phyloP scores from a whole-genome alignment of 768 basidiomycete species.

The Boletus rubroflammeus region DNA sequence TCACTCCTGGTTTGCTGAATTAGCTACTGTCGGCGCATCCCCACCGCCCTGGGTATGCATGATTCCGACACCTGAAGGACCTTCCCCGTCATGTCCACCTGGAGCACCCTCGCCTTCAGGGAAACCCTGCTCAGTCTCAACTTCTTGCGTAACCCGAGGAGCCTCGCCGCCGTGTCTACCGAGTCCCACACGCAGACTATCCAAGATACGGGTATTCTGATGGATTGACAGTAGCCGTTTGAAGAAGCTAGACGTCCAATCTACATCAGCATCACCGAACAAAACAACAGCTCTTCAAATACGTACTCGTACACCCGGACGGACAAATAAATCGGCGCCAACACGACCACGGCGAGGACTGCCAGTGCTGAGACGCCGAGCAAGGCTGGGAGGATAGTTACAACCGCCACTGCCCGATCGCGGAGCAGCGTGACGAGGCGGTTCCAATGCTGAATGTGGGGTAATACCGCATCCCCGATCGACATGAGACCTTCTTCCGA shows the following conservation, averaged over 20 bases:
- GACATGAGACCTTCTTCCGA: slow-evolving; percentile 17
- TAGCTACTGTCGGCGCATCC: background rate
- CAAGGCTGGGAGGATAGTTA: slow-evolving; percentile 11
- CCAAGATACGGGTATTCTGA: slow-evolving; percentile 5
- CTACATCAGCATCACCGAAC: background rate
- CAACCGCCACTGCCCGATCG: background rate
- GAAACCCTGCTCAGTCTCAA: background rate
- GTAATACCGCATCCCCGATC: slow-evolving; percentile 15
- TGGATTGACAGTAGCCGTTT: background rate
- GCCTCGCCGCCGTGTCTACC: background rate
- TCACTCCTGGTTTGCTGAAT: background rate
- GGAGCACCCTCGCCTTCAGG: background rate
- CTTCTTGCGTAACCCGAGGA: too few species aligned
- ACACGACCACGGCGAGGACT: slow-evolving; percentile 5
- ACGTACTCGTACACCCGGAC: slow-evolving; percentile 10
- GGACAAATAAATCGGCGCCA: slow-evolving; percentile 10
- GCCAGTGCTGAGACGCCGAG: slow-evolving; percentile 21
- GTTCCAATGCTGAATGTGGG: slow-evolving; percentile 20
- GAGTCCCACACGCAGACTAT: background rate
- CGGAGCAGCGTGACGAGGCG: slow-evolving; percentile 9
- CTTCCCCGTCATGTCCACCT: background rate
- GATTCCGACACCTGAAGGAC: background rate
- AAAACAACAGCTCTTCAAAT: background rate
- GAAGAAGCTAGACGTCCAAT: background rate
- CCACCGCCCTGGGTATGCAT: background rate